Conservation (phyloP, 345 rosid species). For the Physaria fendleri region DNA sequence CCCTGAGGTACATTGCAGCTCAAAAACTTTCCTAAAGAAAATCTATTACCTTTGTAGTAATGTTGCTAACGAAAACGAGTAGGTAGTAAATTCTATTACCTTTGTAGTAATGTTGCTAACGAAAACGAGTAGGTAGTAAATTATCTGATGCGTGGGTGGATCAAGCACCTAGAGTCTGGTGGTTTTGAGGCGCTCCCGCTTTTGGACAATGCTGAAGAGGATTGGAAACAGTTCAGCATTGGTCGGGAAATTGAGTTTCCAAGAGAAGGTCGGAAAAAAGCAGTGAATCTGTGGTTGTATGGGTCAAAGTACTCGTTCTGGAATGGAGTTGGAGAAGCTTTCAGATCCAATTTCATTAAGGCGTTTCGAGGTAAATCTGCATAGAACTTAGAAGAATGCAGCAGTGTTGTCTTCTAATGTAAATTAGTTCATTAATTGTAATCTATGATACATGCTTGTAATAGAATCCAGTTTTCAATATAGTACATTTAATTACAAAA, state of each 20-base stretch:
- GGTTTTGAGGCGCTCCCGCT: constrained; percentile 56
- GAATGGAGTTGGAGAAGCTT: constrained; percentile 37
- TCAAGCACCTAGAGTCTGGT: constrained; percentile 58
- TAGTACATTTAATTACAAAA: constrained; percentile 21
- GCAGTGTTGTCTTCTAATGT: neutral
- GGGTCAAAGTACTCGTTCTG: constrained; percentile 51
- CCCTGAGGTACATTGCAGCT: constrained; percentile 65
- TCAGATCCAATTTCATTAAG: constrained; percentile 7
- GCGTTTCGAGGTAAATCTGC: constrained; percentile 8
- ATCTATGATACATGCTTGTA: too few relatives aligned
- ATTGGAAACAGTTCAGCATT: constrained; percentile 30
- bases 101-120: too few relatives aligned
- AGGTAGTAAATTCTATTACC: too few relatives aligned
- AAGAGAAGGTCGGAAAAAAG: constrained; percentile 53
- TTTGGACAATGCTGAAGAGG: constrained; percentile 38
- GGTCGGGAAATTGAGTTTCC: constrained; percentile 55
- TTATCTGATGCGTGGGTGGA: constrained; percentile 78
- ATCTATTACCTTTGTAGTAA: too few relatives aligned
- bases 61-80: constrained; percentile 19
- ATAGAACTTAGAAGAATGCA: constrained; percentile 13
- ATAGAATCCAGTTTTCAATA: too few relatives aligned
- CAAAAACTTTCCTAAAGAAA: neutral
- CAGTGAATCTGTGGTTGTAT: constrained; percentile 41
- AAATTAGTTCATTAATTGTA: too few relatives aligned
- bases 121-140: constrained; percentile 62